phyloP scores from a whole-genome alignment of 2,329 filamentous ascomycete species.

The Ophiosphaerella herpotricha region DNA sequence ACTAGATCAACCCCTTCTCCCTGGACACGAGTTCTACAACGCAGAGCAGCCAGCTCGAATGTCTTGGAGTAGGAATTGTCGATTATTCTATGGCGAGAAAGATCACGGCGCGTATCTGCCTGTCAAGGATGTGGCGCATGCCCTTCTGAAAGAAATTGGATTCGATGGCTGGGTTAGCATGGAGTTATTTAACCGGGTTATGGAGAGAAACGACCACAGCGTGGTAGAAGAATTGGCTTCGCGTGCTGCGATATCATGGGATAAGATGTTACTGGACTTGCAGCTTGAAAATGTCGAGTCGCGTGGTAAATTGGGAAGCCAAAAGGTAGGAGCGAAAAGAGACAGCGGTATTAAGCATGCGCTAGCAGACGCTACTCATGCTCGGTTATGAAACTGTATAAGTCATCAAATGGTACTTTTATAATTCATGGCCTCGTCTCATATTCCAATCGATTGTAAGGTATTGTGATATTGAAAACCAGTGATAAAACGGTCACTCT shows the following conservation, averaged over 20 bases:
- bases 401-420: no score
- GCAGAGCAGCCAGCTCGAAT: conserved; percentile 66
- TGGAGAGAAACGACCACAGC: conserved; percentile 57
- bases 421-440: no score
- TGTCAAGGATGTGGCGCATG: conserved; percentile 62
- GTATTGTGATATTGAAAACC: no score
- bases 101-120: conserved; percentile 70
- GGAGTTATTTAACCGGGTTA: conserved; percentile 69
- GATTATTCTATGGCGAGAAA: conserved; percentile 69
- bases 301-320: no score
- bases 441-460: no score
- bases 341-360: no score
- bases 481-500: no score
- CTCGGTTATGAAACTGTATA: no score
- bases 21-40: conserved; percentile 63
- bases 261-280: conserved; percentile 52
- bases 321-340: no score
- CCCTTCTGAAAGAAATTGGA: conserved; percentile 66
- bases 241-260: conserved; percentile 58
- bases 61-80: conserved; percentile 79
- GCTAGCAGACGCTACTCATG: no score
- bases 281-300: conserved; percentile 14
- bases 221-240: conserved; percentile 61
- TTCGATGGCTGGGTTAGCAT: conserved; percentile 73
- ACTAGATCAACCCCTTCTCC: conserved; percentile 60